Base-by-base conservation (phyloP, 1,284 basidiomycete species). In the Fistulina hepatica region DNA sequence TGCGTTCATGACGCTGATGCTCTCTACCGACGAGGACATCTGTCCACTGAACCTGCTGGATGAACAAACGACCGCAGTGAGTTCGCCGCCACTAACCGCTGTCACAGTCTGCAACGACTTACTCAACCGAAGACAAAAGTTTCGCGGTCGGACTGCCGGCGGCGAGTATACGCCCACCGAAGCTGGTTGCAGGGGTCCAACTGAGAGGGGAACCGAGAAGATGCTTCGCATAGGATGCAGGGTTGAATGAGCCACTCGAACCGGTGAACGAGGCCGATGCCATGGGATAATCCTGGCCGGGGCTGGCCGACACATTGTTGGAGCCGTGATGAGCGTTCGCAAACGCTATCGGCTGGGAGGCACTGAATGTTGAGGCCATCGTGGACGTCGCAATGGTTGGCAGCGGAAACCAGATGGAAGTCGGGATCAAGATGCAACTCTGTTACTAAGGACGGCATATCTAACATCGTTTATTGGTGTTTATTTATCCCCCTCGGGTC, bases 171-270 rank as follows among this genome's bases (percentile, higher is more conserved):
- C 75, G 63, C 23, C 65, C 69, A 4, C 74, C 75, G 44, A 73
- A 78, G 6, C 76, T 80, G 27, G 70, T 72, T 1, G 67, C 62
- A 19, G 28, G 28, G 3, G 73, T 64, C 69, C 75, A 82, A 10
- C 79, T 81, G 35, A 79, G 61, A 35, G 80, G 80, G 0, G 79
- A 81, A 38, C 77, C 77, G 9, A 82, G 61, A 52, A 79, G 74
- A 48, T 76, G 69, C 34, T 74, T 62, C 30, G 72, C 71, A 58
- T 74, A 80, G 0, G 74, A 74, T 9, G 74, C 69, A 16, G 75
- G 63, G 49, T 74, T 75, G 58, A 77, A 77, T 10, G 64, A 60
- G 36, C 65, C 67, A 36, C 61, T 61, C 7, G 56, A 55, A 40
- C 63, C 64, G 2, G 61, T 61, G 53, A 68, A 75, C 0, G 73